Percentiles rank a stretch among this genome's conserved stretches.
phyloP scores from a whole-genome alignment of 108 stramenopile genomes.

The Nitzschia sp. region DNA sequence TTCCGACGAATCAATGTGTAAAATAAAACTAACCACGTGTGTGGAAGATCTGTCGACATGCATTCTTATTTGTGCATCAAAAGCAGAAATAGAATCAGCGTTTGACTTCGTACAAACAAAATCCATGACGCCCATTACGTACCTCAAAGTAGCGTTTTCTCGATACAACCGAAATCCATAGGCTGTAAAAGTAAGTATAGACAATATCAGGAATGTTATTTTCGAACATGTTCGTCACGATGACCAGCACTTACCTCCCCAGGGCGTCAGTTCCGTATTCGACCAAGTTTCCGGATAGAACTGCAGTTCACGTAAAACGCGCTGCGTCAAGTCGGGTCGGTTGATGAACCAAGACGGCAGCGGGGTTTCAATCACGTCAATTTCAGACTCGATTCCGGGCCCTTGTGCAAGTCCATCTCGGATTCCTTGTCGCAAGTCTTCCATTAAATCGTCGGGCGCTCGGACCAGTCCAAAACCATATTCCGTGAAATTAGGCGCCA shows the following conservation, averaged over 20 bases:
- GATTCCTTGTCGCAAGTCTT: constrained; percentile 45
- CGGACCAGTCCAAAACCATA: constrained; percentile 72
- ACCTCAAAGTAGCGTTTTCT: constrained; percentile 73
- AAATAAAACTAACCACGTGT: constrained; percentile 81
- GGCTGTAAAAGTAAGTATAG: constrained; percentile 16
- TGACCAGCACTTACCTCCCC: constrained; percentile 20
- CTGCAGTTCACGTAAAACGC: constrained; percentile 56
- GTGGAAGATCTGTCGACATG: constrained; percentile 79
- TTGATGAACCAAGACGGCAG: constrained; percentile 42
- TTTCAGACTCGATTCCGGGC: constrained; percentile 35
- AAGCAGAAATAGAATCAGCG: too few species aligned
- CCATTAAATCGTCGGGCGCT: constrained; percentile 60
- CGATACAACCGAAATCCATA: constrained; percentile 85
- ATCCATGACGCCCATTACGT: too few species aligned
- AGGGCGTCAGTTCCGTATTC: constrained; percentile 51
- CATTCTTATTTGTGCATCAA: constrained; percentile 72
- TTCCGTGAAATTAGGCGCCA: constrained; percentile 67
- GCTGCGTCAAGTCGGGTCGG: constrained; percentile 52
- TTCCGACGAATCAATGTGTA: constrained; percentile 77
- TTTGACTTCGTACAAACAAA: too few species aligned
- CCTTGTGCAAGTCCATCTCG: constrained; percentile 36
- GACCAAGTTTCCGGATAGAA: constrained; percentile 72
- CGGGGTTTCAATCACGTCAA: constrained; percentile 48
- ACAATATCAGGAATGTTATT: neutral
- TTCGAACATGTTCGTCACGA: neutral